Percentiles rank a stretch among this genome's conserved stretches.
Evolutionary conservation across 2,329 filamentous ascomycete species (phyloP).

Genomic region (Fusarium tupiense): DNA sequence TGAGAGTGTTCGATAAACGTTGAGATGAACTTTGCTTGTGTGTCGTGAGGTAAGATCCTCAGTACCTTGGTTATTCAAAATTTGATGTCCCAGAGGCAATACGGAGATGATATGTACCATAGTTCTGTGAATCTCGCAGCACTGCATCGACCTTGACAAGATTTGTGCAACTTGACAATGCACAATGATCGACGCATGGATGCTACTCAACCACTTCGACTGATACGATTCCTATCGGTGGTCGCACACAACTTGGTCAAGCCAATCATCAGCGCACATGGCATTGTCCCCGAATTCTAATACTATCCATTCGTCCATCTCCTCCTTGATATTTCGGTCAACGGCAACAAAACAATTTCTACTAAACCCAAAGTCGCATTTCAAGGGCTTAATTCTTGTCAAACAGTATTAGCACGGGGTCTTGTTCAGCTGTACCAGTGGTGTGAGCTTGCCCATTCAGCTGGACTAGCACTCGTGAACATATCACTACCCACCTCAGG

Average conservation of each 20-base stretch:
- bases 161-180: slow-evolving; percentile 5
- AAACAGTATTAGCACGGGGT: slow-evolving; percentile 36
- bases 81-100: neutral
- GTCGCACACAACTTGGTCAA: slow-evolving; percentile 12
- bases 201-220: slow-evolving; percentile 10
- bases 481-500: neutral
- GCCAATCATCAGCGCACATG: slow-evolving; percentile 49
- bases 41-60: neutral
- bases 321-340: neutral
- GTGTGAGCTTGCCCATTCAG: slow-evolving; percentile 10
- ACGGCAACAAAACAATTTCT: neutral
- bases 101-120: neutral
- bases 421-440: slow-evolving; percentile 3
- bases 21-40: neutral
- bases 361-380: slow-evolving; percentile 2
- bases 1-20: neutral
- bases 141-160: neutral
- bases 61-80: neutral
- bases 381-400: slow-evolving; percentile 9
- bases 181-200: slow-evolving; percentile 33
- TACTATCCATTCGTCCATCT: slow-evolving; percentile 18
- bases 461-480: neutral
- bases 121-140: neutral
- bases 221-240: neutral
- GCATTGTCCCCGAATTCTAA: slow-evolving; percentile 21